phyloP scores from a whole-genome alignment of 192 early-diverging fungal species.

The Backusella liffmaniae region DNA sequence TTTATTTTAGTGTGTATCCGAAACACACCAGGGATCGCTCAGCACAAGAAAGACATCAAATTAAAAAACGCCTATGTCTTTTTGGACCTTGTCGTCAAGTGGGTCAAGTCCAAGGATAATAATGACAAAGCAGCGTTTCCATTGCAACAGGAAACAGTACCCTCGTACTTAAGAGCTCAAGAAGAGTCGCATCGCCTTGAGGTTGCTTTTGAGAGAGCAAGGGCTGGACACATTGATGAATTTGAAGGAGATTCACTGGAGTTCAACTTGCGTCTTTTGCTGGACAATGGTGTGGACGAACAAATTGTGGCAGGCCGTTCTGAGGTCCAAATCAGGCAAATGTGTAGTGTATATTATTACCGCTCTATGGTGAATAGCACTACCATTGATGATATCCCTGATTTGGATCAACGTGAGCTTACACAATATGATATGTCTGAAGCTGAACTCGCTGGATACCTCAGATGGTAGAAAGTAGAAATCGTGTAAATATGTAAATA shows the following conservation, averaged over 20 bases:
- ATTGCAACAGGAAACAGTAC: not conserved
- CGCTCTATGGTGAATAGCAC: not conserved
- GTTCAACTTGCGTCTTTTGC: not conserved
- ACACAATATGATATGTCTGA: not conserved
- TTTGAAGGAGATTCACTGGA: not conserved
- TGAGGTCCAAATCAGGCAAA: not conserved
- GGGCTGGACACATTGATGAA: not conserved
- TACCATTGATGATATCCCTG: not conserved
- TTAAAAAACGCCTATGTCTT: not conserved
- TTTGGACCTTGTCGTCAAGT: not conserved
- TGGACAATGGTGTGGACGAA: not conserved
- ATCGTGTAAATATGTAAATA: no score
- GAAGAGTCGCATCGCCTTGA: not conserved
- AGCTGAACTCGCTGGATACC: not conserved
- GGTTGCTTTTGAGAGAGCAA: not conserved
- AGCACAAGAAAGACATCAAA: not conserved
- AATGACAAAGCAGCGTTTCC: not conserved
- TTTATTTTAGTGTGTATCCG: not conserved
- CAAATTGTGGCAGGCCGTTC: not conserved
- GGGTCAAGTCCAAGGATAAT: not conserved
- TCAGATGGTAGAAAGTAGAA: no score
- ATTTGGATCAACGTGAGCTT: not conserved
- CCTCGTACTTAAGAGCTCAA: not conserved
- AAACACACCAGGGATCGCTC: not conserved
- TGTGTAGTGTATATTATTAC: not conserved